A percentile compares a stretch with the other conserved stretches of the same genome.
These are phyloP conservation scores for Blumeria hordei DNA, from an alignment of 2,329 filamentous ascomycete genomes.

Conservation along the genomic window DNA sequence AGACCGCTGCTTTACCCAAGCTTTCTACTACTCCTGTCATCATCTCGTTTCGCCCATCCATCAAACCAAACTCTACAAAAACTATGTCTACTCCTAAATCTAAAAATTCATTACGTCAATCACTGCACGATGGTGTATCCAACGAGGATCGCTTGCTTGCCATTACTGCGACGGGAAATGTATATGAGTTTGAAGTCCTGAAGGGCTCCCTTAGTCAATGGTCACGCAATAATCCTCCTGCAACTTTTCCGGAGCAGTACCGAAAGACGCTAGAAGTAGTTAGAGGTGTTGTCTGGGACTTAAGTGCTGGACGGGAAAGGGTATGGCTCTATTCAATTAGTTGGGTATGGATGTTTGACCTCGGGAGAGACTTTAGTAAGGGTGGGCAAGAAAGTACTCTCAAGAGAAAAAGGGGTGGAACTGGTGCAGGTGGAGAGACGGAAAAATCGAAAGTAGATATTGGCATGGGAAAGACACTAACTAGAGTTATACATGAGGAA, in stretches of 20 bases:
- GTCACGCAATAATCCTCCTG: conserved; percentile 63
- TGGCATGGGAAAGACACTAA: conserved; percentile 16
- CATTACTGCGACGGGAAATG: conserved; percentile 38
- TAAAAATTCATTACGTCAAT: conserved; percentile 11
- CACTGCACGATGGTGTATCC: conserved; percentile 26
- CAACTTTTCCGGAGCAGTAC: conserved; percentile 50
- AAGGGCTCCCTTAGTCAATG: conserved; percentile 58
- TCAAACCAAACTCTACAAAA: conserved; percentile 2
- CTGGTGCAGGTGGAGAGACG: conserved; percentile 29
- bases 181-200: conserved; percentile 61
- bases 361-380: conserved; percentile 39
- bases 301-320: conserved; percentile 28
- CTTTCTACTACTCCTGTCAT: conserved; percentile 39
- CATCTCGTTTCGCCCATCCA: conserved; percentile 38
- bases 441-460: conserved; percentile 14
- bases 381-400: conserved; percentile 9
- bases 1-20: conserved; percentile 42
- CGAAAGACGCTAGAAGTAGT: conserved; percentile 51
- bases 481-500: conserved; percentile 6
- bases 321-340: conserved; percentile 71
- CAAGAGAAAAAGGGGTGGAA: conserved; percentile 14
- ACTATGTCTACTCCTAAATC: conserved; percentile 17
- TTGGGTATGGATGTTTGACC: conserved; percentile 83
- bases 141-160: conserved; percentile 29
- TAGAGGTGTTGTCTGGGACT: conserved; percentile 70